phyloP scores from a whole-genome alignment of 2,329 filamentous ascomycete genomes.

The Epicoccum sorghinum region DNA sequence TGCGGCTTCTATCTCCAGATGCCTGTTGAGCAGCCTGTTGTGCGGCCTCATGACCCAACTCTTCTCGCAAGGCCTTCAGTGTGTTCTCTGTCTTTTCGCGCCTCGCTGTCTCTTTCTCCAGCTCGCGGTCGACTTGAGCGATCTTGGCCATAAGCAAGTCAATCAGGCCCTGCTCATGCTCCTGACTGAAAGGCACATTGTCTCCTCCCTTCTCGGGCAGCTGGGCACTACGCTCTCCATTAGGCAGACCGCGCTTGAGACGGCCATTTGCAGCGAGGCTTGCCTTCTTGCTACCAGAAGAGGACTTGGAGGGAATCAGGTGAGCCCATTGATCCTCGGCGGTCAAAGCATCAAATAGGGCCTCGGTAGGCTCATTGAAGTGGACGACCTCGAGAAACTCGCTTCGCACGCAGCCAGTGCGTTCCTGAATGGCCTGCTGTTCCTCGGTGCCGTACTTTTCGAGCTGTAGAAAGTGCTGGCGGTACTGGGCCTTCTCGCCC shows the following conservation, averaged over 20 bases:
- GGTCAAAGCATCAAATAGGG: conserved; percentile 87
- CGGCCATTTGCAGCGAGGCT: conserved; percentile 40
- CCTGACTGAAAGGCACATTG: conserved; percentile 43
- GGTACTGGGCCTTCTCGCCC: conserved; percentile 91
- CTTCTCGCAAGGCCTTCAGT: conserved; percentile 38
- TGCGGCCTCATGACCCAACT: conserved; percentile 44
- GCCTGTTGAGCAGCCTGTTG: conserved; percentile 48
- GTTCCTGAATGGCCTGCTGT: conserved; percentile 65
- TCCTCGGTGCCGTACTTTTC: conserved; percentile 80
- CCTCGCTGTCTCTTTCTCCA: conserved; percentile 40
- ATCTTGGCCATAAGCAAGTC: conserved; percentile 40
- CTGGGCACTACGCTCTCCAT: conserved; percentile 45
- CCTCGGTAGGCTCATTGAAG: conserved; percentile 95
- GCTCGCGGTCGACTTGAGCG: conserved; percentile 39
- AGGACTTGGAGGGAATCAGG: conserved; percentile 42
- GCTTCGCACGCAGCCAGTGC: conserved; percentile 67
- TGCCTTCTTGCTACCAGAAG: conserved; percentile 52
- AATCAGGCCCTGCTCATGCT: conserved; percentile 43
- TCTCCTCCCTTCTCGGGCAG: conserved; percentile 44
- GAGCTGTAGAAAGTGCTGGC: conserved; percentile 89
- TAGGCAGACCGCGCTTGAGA: conserved; percentile 43
- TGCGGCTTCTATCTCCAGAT: conserved; percentile 44
- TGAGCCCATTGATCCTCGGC: conserved; percentile 66
- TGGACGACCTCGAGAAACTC: conserved; percentile 93
- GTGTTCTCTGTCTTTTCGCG: conserved; percentile 40